Percentiles rank a stretch among this genome's conserved stretches.
These are phyloP conservation scores for Penicillium psychrosexuale DNA, from an alignment of 2,329 filamentous ascomycete species.

Conservation along the genomic window DNA sequence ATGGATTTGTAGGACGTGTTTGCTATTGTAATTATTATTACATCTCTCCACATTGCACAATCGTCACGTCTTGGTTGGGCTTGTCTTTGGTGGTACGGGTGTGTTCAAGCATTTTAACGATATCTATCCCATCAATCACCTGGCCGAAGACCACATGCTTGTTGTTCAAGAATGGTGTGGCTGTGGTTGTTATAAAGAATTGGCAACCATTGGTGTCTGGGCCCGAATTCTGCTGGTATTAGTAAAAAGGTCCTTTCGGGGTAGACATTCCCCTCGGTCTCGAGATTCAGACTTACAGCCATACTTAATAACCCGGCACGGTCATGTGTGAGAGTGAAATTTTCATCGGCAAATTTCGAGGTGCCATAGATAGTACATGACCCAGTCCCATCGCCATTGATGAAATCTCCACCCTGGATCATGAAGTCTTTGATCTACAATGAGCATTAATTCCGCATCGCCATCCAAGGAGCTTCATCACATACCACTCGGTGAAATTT, in stretches of 20 bases:
- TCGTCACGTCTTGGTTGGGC: slow-evolving; percentile 78
- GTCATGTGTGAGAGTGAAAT: slow-evolving; percentile 77
- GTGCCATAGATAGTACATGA: slow-evolving; percentile 84
- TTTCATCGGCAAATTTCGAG: slow-evolving; percentile 84
- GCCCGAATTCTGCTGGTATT: slow-evolving; percentile 67
- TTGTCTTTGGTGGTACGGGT: slow-evolving; percentile 82
- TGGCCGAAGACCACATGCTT: slow-evolving; percentile 97
- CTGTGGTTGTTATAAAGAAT: slow-evolving; percentile 93
- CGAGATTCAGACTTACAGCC: slow-evolving; percentile 64
- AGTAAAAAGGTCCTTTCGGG: neutral
- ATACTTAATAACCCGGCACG: slow-evolving; percentile 80
- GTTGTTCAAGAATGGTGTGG: slow-evolving; percentile 81
- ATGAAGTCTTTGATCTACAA: slow-evolving; percentile 88
- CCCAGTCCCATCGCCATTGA: slow-evolving; percentile 89
- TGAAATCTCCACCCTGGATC: slow-evolving; percentile 95
- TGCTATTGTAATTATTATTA: slow-evolving; percentile 39
- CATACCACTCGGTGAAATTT: slow-evolving; percentile 91
- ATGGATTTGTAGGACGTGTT: neutral
- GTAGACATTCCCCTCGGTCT: neutral
- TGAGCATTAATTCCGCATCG: neutral
- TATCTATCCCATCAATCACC: slow-evolving; percentile 84
- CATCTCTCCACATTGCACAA: slow-evolving; percentile 93
- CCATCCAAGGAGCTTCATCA: slow-evolving; percentile 18
- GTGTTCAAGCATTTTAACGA: slow-evolving; percentile 88
- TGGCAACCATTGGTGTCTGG: slow-evolving; percentile 92